Evolutionary conservation across 805 yeast species (phyloP).

Genomic region (Saturnispora gosingensis): DNA sequence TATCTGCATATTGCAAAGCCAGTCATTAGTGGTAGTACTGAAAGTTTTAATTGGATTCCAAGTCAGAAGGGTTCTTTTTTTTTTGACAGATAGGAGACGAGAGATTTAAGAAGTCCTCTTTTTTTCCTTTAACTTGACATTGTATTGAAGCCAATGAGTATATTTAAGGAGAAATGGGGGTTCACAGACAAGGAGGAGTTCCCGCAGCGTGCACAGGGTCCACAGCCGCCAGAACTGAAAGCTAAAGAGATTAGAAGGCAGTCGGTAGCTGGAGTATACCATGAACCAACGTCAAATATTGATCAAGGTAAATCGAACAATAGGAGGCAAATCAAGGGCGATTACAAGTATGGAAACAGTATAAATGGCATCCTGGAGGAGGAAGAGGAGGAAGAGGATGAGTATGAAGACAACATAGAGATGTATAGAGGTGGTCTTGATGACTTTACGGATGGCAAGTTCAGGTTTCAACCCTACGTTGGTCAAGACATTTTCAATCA

Average conservation of each 20-base stretch:
- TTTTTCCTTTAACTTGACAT: background rate
- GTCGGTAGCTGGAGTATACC: slow-evolving; percentile 24
- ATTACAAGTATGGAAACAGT: background rate
- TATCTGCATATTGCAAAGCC: too few relatives aligned
- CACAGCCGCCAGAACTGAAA: slow-evolving; percentile 16
- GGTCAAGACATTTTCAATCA: background rate
- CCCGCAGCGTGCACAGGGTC: slow-evolving; percentile 27
- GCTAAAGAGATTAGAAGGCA: slow-evolving; percentile 20
- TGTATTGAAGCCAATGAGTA: slow-evolving; percentile 1
- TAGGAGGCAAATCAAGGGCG: background rate
- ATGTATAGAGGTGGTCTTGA: background rate
- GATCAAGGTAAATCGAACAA: background rate
- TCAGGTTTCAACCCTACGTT: background rate
- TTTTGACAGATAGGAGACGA: background rate
- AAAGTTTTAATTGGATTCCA: background rate
- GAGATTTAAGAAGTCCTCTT: background rate
- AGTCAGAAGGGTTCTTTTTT: background rate
- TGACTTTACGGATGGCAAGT: background rate
- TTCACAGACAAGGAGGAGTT: slow-evolving; percentile 9
- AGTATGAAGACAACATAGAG: background rate
- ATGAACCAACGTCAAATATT: slow-evolving; percentile 8
- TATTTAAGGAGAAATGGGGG: slow-evolving; percentile 9
- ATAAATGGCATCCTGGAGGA: background rate
- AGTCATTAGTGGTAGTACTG: too few relatives aligned
- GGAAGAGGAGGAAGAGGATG: background rate